phyloP scores from a whole-genome alignment of 2,329 filamentous ascomycete species.

The Sclerotinia borealis region DNA sequence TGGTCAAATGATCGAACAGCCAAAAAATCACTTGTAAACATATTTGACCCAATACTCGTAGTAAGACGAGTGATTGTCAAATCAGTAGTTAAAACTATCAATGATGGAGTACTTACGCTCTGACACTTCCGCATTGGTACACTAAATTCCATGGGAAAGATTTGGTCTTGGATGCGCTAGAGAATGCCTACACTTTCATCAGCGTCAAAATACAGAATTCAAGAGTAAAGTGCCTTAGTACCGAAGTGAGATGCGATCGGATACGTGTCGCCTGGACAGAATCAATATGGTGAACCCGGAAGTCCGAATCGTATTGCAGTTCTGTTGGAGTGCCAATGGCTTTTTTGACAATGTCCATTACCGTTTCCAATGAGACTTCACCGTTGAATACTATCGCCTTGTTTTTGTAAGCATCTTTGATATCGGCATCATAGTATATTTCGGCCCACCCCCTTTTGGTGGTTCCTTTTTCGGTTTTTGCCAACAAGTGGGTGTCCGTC shows the following conservation, averaged over 20 bases:
- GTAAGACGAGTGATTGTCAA: neutral
- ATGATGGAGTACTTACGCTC: conserved; percentile 29
- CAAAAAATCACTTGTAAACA: neutral
- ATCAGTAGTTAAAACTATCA: neutral
- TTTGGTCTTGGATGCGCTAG: neutral
- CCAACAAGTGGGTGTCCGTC: neutral
- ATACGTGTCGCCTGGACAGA: conserved; percentile 35
- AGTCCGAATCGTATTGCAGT: conserved; percentile 38
- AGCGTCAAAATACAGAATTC: neutral
- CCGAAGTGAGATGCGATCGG: conserved; percentile 2
- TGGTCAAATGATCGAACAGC: neutral
- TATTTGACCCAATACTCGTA: neutral
- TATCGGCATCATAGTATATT: neutral
- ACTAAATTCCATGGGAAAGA: conserved; percentile 50
- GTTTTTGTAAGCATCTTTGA: neutral
- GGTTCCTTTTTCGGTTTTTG: conserved; percentile 60
- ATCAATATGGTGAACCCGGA: conserved; percentile 55
- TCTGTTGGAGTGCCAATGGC: conserved; percentile 30
- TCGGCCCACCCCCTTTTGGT: conserved; percentile 27
- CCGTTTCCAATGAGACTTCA: neutral
- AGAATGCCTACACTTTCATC: neutral
- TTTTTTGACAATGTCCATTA: conserved; percentile 33
- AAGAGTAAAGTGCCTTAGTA: neutral
- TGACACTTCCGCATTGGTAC: conserved; percentile 52
- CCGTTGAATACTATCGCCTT: no score